phyloP scores from a whole-genome alignment of 2,329 filamentous ascomycete species.

The Macrophomina phaseolina region DNA sequence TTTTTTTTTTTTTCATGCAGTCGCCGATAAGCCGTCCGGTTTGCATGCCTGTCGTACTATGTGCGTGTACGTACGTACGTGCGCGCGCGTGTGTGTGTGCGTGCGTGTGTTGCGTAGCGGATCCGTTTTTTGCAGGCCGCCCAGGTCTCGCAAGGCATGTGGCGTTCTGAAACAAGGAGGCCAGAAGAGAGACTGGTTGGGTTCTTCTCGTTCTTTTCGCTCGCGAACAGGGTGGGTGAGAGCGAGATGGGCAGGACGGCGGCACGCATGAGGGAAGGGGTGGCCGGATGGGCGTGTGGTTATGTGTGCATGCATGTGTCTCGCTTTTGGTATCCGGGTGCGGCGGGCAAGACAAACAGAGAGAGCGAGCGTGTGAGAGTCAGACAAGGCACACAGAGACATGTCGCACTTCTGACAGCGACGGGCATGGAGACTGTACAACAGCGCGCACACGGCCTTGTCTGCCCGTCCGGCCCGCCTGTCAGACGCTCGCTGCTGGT shows the following conservation, averaged over 20 bases:
- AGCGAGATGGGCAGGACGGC: not conserved
- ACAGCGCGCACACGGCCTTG: not conserved
- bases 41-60: not conserved
- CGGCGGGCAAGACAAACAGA: too few relatives aligned
- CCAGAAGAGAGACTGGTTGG: not conserved
- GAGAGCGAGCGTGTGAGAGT: too few relatives aligned
- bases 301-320: not conserved
- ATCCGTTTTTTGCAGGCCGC: too few relatives aligned
- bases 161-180: constrained; percentile 18
- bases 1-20: not conserved
- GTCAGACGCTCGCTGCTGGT: constrained; percentile 15
- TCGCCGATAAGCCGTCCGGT: not conserved
- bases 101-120: too few relatives aligned
- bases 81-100: too few relatives aligned
- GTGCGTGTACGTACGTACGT: not conserved
- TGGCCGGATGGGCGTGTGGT: too few relatives aligned
- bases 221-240: not conserved
- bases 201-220: not conserved
- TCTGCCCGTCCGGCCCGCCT: not conserved
- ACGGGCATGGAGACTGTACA: constrained; percentile 3
- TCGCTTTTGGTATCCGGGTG: not conserved
- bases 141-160: constrained; percentile 21
- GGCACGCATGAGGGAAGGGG: not conserved
- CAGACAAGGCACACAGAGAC: constrained; percentile 1
- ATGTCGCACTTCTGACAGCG: constrained; percentile 20